Conservation (phyloP, 23 red algal species). For the Pyropia haitanensis region DNA sequence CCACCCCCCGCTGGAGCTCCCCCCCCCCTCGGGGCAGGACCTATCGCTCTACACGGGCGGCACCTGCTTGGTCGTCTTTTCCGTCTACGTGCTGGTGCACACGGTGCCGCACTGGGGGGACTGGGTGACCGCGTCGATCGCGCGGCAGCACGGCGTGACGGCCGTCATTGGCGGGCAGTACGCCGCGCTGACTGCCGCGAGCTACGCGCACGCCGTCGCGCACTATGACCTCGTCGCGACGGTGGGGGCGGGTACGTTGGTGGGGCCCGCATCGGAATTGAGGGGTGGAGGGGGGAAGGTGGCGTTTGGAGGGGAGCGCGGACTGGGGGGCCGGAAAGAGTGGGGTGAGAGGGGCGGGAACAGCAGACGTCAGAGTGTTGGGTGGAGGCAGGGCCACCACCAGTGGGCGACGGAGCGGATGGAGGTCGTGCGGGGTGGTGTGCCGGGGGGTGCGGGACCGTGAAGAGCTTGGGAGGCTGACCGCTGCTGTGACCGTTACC, state of each 20-base stretch:
- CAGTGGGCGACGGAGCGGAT: no score
- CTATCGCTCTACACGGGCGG: slow-evolving; percentile 64
- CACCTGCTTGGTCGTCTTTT: slow-evolving; percentile 51
- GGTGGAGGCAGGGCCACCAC: no score
- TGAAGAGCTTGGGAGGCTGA: no score
- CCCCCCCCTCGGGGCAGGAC: slow-evolving; percentile 49
- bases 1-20: not conserved
- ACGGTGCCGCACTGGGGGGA: slow-evolving; percentile 63
- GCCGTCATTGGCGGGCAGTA: slow-evolving; percentile 55
- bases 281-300: no score
- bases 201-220: slow-evolving; percentile 58
- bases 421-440: no score
- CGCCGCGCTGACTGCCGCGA: slow-evolving; percentile 30
- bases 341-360: no score
- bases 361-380: no score
- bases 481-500: no score
- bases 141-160: slow-evolving; percentile 47
- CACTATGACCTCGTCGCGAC: slow-evolving; percentile 70
- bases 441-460: no score
- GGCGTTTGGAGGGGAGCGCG: no score
- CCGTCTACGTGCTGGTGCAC: slow-evolving; percentile 46
- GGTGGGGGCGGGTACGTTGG: slow-evolving; percentile 23
- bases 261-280: no score
- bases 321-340: no score
- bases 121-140: slow-evolving; percentile 48